These are phyloP conservation scores for Helichrysum umbraculigerum DNA, from an alignment of 129 eudicot genomes.

Conservation along the genomic window DNA sequence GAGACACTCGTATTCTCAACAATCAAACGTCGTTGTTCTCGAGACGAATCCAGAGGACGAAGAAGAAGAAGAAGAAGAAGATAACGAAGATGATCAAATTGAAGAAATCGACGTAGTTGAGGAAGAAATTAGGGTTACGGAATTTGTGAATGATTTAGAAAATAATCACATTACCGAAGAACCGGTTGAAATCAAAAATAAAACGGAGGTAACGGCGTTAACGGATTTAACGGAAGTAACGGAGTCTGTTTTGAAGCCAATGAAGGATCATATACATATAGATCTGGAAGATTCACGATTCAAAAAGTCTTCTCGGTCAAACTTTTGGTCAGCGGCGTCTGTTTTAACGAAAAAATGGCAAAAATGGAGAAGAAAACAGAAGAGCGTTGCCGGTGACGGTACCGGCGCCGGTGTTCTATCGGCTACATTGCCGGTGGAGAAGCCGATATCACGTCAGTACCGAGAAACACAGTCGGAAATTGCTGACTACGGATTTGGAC, in stretches of 20 bases:
- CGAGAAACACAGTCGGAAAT: slow-evolving; percentile 88
- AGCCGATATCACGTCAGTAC: slow-evolving; percentile 59
- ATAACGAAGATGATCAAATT: slow-evolving; percentile 33
- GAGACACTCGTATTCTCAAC: slow-evolving; percentile 22
- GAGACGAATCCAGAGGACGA: slow-evolving; percentile 38
- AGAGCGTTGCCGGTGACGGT: slow-evolving; percentile 35
- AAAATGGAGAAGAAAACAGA: slow-evolving; percentile 79
- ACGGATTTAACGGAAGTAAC: slow-evolving; percentile 16
- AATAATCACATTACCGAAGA: slow-evolving; percentile 26
- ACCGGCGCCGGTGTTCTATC: slow-evolving; percentile 38
- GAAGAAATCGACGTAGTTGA: slow-evolving; percentile 20
- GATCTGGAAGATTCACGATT: slow-evolving; percentile 63
- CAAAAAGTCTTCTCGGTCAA: slow-evolving; percentile 51
- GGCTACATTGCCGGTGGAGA: slow-evolving; percentile 63
- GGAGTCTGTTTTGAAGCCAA: slow-evolving; percentile 45
- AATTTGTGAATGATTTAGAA: slow-evolving; percentile 13
- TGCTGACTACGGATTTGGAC: slow-evolving; percentile 84
- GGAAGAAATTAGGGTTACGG: slow-evolving; percentile 34
- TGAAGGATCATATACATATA: slow-evolving; percentile 74
- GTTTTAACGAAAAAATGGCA: slow-evolving; percentile 87
- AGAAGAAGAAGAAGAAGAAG: slow-evolving; percentile 49
- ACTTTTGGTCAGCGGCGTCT: slow-evolving; percentile 88
- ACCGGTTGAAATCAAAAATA: background rate
- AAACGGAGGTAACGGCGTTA: slow-evolving; percentile 1
- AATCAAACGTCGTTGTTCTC: slow-evolving; percentile 30